Evolutionary conservation across 139 green algal genomes (phyloP), one percentile per base, ranked within the genome.

Genomic region (Chlorella sp.): DNA sequence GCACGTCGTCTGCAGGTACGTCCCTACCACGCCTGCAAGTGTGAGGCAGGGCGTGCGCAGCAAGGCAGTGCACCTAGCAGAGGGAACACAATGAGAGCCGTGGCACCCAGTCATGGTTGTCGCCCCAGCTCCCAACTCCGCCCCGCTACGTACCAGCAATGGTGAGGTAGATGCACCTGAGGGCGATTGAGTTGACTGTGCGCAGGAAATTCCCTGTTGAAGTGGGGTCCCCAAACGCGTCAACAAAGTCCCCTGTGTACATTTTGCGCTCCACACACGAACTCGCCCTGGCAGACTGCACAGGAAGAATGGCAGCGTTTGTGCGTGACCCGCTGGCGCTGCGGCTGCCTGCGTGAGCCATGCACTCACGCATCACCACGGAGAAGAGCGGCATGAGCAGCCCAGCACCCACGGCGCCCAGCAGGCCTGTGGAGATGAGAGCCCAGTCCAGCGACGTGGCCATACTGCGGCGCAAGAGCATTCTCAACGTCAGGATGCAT

Each of bases 91-190:
- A n/a, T n/a, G n/a, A n/a, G n/a, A n/a, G n/a, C n/a, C n/a, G n/a
- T n/a, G n/a, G n/a, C n/a, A n/a, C n/a, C n/a, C n/a, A n/a, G n/a
- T n/a, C n/a, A n/a, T n/a, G n/a, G n/a, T n/a, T n/a, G n/a, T n/a
- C n/a, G n/a, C n/a, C n/a, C n/a, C n/a, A n/a, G n/a, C n/a, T n/a
- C n/a, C n/a, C n/a, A n/a, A n/a, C n/a, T n/a, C n/a, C n/a, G n/a
- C n/a, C n/a, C n/a, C n/a, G n/a, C n/a, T 77, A 49, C 1, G 83
- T 62, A 26, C 70, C 36, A 14, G 60, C 89, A 27, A 91, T 78
- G 24, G 75, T 84, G 14, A 94, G 59, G 60, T 91, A 94, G 23
- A 91, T 23, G 55, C 93, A 94, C 50, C 89, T 85, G 5, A 90
- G 70, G 2, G 78, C 73, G 1, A 86, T 70, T 6, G 71, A 50